Evolutionary conservation across 2,329 filamentous ascomycete species (phyloP), one percentile per base, ranked within the genome.

Genomic region (Phaeosphaeria sp.): DNA sequence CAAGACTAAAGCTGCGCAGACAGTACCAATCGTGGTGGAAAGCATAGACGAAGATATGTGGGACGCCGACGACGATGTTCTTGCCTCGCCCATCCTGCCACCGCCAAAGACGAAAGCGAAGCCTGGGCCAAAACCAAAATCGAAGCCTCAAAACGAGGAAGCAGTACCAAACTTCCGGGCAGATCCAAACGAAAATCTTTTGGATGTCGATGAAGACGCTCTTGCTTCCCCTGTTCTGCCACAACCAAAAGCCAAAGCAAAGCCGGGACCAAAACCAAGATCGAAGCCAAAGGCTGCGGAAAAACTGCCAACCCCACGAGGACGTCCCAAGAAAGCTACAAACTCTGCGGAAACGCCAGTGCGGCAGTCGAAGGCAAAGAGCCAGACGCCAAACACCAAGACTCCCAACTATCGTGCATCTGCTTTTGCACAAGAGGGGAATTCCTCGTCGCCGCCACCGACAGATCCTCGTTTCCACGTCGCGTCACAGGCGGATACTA

Each of bases 381-480:
- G 49, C 46, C 55, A 44, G 43, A 65, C 63, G 24, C 63, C 68
- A 15, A 56, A 47, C 42, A 65, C 57, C 8, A 64, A 63, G 44
- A 70, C 65, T 15, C 66, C 65, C 2, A 65, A 65, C 17, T 75
- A 68, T 64, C 67, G 64, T 30, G 62, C 65, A 3, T 72, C 69
- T 6, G 68, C 59, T 21, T 58, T 74, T 30, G 75, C 72, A 30
- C 69, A 69, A 21, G 74, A 78, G 54, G 74, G 68, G 11, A 62
- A 60, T 9, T 64, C 66, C 20, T 78, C 75, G 39, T 77, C 74
- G n/a, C 76, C 76, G 2, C 76, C 75, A 20, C 74, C 75, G 18
- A 77, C 75, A 39, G 75, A 78, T 56, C 76, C 76, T n/a, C 71
- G 69, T 30, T 76, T 76, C 61, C 71, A 61, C 8, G 22, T 78